These are phyloP conservation scores for Kregervanrija delftensis DNA, from an alignment of 805 yeast genomes.

Conservation along the genomic window DNA sequence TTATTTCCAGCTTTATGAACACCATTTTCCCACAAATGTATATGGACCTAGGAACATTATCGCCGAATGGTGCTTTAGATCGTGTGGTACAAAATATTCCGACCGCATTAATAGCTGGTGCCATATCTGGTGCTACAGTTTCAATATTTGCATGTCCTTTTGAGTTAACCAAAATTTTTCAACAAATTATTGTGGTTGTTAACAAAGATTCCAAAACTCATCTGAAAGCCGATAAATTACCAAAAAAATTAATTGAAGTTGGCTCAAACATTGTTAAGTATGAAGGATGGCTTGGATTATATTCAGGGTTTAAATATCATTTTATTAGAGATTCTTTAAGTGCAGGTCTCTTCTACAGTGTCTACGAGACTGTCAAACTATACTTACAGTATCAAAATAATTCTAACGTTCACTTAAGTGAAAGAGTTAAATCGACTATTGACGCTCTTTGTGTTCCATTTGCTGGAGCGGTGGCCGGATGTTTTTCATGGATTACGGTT, in stretches of 20 bases:
- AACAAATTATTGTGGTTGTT: slow-evolving; percentile 59
- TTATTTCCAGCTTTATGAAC: slow-evolving; percentile 13
- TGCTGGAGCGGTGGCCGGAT: slow-evolving; percentile 79
- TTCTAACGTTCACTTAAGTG: slow-evolving; percentile 3
- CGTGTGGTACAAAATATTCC: slow-evolving; percentile 33
- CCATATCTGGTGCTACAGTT: slow-evolving; percentile 57
- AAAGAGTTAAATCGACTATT: slow-evolving; percentile 12
- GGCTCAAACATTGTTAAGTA: slow-evolving; percentile 47
- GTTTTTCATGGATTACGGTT: slow-evolving; percentile 64
- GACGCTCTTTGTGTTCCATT: slow-evolving; percentile 44
- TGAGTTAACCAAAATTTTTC: slow-evolving; percentile 75
- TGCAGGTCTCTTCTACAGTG: slow-evolving; percentile 65
- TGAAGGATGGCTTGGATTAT: slow-evolving; percentile 59
- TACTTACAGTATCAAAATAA: slow-evolving; percentile 29
- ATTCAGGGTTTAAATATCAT: slow-evolving; percentile 69
- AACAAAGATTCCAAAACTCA: slow-evolving; percentile 20
- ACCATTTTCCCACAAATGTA: slow-evolving; percentile 1
- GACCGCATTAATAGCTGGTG: slow-evolving; percentile 49
- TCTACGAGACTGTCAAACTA: slow-evolving; percentile 65
- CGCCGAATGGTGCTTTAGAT: too few species aligned
- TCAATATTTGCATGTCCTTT: slow-evolving; percentile 74
- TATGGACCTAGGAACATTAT: too few species aligned
- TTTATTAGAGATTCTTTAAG: slow-evolving; percentile 62
- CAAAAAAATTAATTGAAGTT: slow-evolving; percentile 32
- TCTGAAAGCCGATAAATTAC: slow-evolving; percentile 17